Evolutionary conservation across 768 basidiomycete species (phyloP).

Genomic region (Hygrocybe punicea): DNA sequence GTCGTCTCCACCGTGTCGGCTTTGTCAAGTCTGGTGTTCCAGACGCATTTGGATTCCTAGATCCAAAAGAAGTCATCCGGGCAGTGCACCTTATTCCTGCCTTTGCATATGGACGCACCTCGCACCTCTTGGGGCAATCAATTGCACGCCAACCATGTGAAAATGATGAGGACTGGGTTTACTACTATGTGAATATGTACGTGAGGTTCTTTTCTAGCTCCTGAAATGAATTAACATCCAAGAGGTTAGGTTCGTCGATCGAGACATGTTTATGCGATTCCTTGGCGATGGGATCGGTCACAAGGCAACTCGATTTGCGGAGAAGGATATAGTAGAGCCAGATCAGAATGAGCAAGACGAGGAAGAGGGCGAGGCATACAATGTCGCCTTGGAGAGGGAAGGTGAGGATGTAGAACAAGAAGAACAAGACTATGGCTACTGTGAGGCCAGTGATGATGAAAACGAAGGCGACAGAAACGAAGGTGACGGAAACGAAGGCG

Average conservation of each 20-base stretch:
- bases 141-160: constrained; percentile 3
- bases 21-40: constrained; percentile 8
- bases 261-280: constrained; percentile 40
- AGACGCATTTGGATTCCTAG: constrained; percentile 21
- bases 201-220: constrained; percentile 8
- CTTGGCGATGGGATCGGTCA: constrained; percentile 32
- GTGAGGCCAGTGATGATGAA: neutral
- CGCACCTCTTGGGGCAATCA: neutral
- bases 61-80: constrained; percentile 18
- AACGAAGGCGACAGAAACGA: neutral
- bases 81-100: constrained; percentile 17
- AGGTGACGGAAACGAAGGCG: neutral
- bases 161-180: constrained; percentile 23
- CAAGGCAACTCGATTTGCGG: neutral
- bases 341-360: neutral
- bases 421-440: neutral
- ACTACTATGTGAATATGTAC: constrained; percentile 39
- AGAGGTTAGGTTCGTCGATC: constrained; percentile 35
- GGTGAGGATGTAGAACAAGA: neutral
- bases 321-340: neutral
- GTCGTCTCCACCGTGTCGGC: constrained; percentile 4
- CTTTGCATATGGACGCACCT: constrained; percentile 6
- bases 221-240: neutral
- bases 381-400: neutral
- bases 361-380: neutral